These are phyloP conservation scores for Cryptococcus maquisensis DNA, from an alignment of 1,284 basidiomycete species.

Conservation along the genomic window DNA sequence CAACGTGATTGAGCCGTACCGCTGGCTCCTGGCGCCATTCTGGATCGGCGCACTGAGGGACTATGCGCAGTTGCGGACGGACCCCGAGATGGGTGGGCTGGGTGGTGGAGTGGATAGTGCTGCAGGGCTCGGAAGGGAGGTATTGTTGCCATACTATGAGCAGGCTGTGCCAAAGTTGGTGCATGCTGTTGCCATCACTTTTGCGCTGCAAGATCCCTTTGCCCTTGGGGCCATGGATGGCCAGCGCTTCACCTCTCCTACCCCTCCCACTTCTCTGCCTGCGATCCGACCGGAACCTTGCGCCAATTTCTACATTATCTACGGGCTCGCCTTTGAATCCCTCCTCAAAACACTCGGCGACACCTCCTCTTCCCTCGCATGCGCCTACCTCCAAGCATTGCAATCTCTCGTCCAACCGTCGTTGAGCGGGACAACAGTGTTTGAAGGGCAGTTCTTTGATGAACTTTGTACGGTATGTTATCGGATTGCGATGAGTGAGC, in stretches of 20 bases:
- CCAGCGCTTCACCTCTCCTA: conserved; percentile 48
- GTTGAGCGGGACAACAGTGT: conserved; percentile 73
- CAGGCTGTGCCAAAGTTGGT: conserved; percentile 79
- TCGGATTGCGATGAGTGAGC: conserved; percentile 82
- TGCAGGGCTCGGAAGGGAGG: conserved; percentile 81
- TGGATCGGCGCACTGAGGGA: conserved; percentile 89
- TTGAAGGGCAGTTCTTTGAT: conserved; percentile 77
- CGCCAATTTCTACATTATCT: conserved; percentile 80
- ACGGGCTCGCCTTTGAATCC: conserved; percentile 89
- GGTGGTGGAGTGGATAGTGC: conserved; percentile 71
- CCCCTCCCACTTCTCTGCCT: conserved; percentile 20
- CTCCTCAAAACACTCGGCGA: conserved; percentile 64
- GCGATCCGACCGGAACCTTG: conserved; percentile 64
- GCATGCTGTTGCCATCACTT: conserved; percentile 76
- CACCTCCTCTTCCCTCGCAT: conserved; percentile 37
- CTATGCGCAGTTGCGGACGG: conserved; percentile 83
- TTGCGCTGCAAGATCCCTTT: conserved; percentile 66
- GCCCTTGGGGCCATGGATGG: conserved; percentile 80
- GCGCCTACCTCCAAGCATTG: conserved; percentile 71
- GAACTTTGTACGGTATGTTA: conserved; percentile 86
- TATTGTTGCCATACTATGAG: conserved; percentile 87
- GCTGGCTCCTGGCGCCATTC: conserved; percentile 66
- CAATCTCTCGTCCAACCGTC: conserved; percentile 71
- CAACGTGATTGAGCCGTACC: conserved; percentile 78
- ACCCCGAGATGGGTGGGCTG: conserved; percentile 74